These are phyloP conservation scores for Paramecium sexaurelia DNA, from an alignment of 73 alveolate genomes.

Conservation along the genomic window DNA sequence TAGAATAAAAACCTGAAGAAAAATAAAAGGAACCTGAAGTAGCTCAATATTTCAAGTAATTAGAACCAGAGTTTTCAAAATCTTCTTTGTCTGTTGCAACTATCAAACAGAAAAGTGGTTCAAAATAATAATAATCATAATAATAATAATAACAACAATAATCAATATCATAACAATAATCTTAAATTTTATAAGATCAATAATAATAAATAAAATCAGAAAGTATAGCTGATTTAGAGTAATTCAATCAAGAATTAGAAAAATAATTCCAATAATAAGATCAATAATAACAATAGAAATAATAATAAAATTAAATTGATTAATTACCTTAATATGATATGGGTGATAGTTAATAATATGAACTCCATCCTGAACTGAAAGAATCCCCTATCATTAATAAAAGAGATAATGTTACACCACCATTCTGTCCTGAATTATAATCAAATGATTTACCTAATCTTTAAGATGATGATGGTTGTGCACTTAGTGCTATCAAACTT, in stretches of 20 bases:
- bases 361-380: constrained; percentile 9
- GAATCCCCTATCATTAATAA: neutral
- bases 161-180: neutral
- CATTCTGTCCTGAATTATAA: neutral
- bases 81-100: neutral
- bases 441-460: neutral
- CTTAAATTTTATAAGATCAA: neutral
- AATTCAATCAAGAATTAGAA: neutral
- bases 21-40: neutral
- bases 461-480: neutral
- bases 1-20: neutral
- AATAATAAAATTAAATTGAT: neutral
- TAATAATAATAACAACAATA: neutral
- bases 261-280: neutral
- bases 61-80: neutral
- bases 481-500: neutral
- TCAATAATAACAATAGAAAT: neutral
- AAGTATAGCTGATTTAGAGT: neutral
- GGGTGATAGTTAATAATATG: neutral
- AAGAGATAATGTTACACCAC: neutral
- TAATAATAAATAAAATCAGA: neutral
- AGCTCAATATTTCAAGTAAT: neutral
- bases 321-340: neutral
- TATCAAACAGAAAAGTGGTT: neutral
- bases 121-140: neutral